Evolutionary conservation across 148 eudicot species (phyloP).

Genomic region (Silene latifolia): DNA sequence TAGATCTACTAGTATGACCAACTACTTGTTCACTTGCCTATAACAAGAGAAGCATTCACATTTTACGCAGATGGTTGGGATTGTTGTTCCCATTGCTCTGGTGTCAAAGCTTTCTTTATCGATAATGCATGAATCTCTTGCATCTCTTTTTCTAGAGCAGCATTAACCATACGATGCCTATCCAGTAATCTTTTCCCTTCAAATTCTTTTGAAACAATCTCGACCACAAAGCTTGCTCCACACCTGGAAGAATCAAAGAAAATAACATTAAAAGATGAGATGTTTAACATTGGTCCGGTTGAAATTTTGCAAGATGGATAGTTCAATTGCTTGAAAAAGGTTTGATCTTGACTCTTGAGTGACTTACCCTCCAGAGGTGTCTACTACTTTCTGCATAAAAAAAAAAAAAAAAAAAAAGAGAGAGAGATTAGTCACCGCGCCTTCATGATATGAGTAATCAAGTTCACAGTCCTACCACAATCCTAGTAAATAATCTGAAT

Average conservation of each 20-base stretch:
- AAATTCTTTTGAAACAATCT: constrained; percentile 71
- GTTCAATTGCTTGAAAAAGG: neutral
- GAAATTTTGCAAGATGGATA: neutral
- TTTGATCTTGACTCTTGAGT: neutral
- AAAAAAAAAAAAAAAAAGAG: neutral
- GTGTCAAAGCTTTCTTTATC: constrained; percentile 72
- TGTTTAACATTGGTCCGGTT: too few relatives aligned
- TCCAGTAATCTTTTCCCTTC: constrained; percentile 87
- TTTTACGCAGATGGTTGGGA: constrained; percentile 41
- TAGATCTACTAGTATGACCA: neutral
- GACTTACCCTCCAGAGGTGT: constrained; percentile 94
- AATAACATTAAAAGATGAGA: neutral
- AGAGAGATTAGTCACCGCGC: constrained; percentile 10
- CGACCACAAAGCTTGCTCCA: constrained; percentile 76
- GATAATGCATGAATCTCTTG: constrained; percentile 91
- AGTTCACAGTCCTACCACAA: neutral
- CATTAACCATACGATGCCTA: constrained; percentile 92
- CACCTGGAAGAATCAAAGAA: constrained; percentile 41
- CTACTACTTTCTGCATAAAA: constrained; percentile 68
- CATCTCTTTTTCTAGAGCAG: constrained; percentile 76
- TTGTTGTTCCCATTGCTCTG: constrained; percentile 81
- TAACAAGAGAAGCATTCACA: neutral
- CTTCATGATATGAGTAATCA: neutral
- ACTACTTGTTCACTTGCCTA: neutral
- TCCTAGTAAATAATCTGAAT: too few relatives aligned